Evolutionary conservation across 2,329 filamentous ascomycete species (phyloP).

Genomic region (Neonectria magnoliae): DNA sequence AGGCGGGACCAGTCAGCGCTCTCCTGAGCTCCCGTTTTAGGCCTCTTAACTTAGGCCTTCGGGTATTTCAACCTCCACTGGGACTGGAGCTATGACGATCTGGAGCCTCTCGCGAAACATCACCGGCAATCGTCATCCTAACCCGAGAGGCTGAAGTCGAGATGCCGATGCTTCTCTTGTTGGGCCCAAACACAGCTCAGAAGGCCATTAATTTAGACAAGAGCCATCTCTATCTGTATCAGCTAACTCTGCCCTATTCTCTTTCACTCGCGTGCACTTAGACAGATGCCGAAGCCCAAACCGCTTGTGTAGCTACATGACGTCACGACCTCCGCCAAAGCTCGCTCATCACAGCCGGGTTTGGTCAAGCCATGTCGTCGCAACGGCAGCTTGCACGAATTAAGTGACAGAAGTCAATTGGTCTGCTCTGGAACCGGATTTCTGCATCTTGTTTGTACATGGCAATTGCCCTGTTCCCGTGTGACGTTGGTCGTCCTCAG

Average conservation of each 20-base stretch:
- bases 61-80: too few relatives aligned
- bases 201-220: not conserved
- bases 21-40: not conserved
- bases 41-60: not conserved
- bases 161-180: not conserved
- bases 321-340: constrained; percentile 35
- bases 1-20: constrained; percentile 15
- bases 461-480: not conserved
- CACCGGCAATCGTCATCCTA: not conserved
- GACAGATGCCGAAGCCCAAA: not conserved
- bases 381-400: constrained; percentile 28
- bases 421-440: constrained; percentile 9
- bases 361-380: constrained; percentile 30
- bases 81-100: not conserved
- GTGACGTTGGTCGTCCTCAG: not conserved
- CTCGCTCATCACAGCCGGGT: constrained; percentile 19
- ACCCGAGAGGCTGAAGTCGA: not conserved
- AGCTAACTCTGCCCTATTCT: not conserved
- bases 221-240: not conserved
- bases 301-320: constrained; percentile 31
- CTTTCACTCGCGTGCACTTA: not conserved
- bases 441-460: not conserved
- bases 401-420: constrained; percentile 10
- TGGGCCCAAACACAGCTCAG: not conserved
- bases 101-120: not conserved